These are phyloP conservation scores for Naematelia aurantialba DNA, from an alignment of 768 basidiomycete genomes.

Conservation along the genomic window DNA sequence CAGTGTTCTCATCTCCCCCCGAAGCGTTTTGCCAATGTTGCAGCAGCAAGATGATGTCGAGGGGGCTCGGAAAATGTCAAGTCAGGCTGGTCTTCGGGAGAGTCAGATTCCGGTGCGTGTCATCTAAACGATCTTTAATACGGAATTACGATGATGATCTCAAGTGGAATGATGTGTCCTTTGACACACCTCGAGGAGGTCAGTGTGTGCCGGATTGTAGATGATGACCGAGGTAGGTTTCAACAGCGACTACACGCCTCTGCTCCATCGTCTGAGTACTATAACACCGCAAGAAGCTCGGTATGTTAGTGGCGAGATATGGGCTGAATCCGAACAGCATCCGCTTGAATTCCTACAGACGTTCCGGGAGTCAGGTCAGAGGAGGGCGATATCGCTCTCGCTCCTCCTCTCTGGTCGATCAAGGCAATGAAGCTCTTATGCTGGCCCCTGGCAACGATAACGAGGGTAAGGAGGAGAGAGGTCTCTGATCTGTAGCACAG, in stretches of 20 bases:
- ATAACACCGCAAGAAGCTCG: constrained; percentile 41
- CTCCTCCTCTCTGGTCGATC: constrained; percentile 11
- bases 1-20: too few species aligned
- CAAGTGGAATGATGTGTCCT: background rate
- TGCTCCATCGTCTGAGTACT: constrained; percentile 28
- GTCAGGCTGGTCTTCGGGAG: background rate
- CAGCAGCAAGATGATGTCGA: background rate
- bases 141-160: background rate
- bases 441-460: constrained; percentile 22
- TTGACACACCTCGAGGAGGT: background rate
- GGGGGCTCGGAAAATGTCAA: background rate
- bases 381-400: background rate
- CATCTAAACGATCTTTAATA: background rate
- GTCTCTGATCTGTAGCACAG: too few species aligned
- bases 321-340: background rate
- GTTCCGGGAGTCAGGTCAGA: background rate
- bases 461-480: constrained; percentile 22
- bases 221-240: too few species aligned
- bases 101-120: background rate
- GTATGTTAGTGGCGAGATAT: constrained; percentile 12
- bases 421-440: constrained; percentile 14
- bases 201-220: too few species aligned
- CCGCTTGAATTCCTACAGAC: background rate
- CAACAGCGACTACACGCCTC: constrained; percentile 17
- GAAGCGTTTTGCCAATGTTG: too few species aligned